A percentile compares a stretch with the other conserved stretches of the same genome.
These are phyloP conservation scores for Apodospora peruviana DNA, from an alignment of 495 filamentous ascomycete species.

Conservation along the genomic window DNA sequence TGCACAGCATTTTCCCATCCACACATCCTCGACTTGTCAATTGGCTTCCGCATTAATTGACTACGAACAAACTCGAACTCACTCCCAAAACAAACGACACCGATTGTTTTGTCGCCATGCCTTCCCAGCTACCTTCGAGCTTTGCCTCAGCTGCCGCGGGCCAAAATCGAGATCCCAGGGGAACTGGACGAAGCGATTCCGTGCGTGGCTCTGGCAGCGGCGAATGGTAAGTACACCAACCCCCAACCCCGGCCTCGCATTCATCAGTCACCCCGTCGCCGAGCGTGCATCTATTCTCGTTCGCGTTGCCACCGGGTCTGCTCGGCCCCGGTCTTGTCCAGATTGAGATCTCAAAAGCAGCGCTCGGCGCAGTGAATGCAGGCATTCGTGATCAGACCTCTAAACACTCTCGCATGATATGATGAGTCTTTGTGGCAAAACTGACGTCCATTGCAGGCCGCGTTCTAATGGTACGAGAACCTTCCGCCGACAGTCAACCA, in stretches of 20 bases:
- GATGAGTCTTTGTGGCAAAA: too few relatives aligned
- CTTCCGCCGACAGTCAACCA: conserved; percentile 73
- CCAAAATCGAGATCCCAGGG: conserved; percentile 52
- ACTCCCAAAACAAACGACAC: background rate
- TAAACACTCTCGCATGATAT: too few relatives aligned
- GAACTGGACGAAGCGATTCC: conserved; percentile 19
- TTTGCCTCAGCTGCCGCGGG: conserved; percentile 80
- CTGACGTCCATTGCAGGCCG: conserved; percentile 36
- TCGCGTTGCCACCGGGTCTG: too few relatives aligned
- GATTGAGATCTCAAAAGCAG: too few relatives aligned
- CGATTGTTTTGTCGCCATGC: conserved; percentile 43
- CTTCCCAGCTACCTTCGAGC: conserved; percentile 72
- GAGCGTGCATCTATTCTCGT: too few relatives aligned
- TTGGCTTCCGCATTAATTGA: conserved; percentile 4
- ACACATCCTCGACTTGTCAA: conserved; percentile 9
- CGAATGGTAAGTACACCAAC: conserved; percentile 34
- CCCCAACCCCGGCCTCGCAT: too few relatives aligned
- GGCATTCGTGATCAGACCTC: too few relatives aligned
- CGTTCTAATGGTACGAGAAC: conserved; percentile 75
- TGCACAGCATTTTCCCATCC: background rate
- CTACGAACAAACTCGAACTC: background rate
- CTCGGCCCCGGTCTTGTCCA: too few relatives aligned
- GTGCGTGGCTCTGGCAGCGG: conserved; percentile 24
- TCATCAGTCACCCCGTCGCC: background rate
- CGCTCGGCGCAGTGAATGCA: too few relatives aligned